Evolutionary conservation across 2,329 filamentous ascomycete genomes (phyloP).

Genomic region (Penicillium sp.): DNA sequence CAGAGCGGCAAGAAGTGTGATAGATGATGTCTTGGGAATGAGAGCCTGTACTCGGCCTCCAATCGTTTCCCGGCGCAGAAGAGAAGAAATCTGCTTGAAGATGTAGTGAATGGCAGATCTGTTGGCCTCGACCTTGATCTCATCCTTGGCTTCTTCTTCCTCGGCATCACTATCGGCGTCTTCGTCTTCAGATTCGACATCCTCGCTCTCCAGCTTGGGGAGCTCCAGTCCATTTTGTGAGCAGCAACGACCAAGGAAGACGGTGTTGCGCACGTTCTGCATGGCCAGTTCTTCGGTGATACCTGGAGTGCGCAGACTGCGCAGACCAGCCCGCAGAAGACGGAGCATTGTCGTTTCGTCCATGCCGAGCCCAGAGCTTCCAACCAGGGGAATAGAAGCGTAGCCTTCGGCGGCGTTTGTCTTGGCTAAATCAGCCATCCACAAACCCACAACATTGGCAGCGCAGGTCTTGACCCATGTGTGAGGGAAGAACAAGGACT

Average conservation of each 20-base stretch:
- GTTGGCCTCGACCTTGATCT: constrained; percentile 16
- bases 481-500: constrained; percentile 71
- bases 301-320: constrained; percentile 62
- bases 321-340: constrained; percentile 58
- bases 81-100: constrained; percentile 73
- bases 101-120: constrained; percentile 69
- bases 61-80: constrained; percentile 73
- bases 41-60: constrained; percentile 64
- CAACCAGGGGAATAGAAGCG: constrained; percentile 61
- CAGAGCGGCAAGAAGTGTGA: constrained; percentile 73
- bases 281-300: constrained; percentile 74
- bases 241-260: constrained; percentile 73
- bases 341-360: constrained; percentile 64
- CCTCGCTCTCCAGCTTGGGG: constrained; percentile 43
- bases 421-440: constrained; percentile 75
- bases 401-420: constrained; percentile 58
- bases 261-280: constrained; percentile 76
- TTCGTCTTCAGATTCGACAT: constrained; percentile 37
- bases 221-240: constrained; percentile 57
- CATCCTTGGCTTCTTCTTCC: constrained; percentile 29
- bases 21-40: constrained; percentile 71
- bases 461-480: constrained; percentile 74
- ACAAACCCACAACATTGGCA: constrained; percentile 72
- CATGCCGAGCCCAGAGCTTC: constrained; percentile 71
- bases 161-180: constrained; percentile 47